Evolutionary conservation across 192 early-diverging fungal genomes (phyloP), one percentile per base, ranked within the genome.

Genomic region (Podila clonocystis): DNA sequence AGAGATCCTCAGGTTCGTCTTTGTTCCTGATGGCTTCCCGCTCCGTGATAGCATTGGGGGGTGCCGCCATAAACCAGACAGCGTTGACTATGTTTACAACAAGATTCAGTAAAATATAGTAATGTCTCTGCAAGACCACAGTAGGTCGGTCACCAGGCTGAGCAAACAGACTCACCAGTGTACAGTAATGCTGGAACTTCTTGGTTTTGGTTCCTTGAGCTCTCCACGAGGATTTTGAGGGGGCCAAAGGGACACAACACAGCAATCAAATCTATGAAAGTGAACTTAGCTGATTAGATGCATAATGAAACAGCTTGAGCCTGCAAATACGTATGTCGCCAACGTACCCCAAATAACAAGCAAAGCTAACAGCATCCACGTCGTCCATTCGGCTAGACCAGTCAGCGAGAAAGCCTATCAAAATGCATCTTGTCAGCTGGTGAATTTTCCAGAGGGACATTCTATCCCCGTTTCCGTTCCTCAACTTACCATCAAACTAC

Each of bases 191-290:
- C 90, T 28, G 95, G 95, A 3, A 96, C 90, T 74, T 95, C 93
- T n/a, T 89, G 87, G 50, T 95, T 85, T 55, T 96, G 85, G 11
- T 68, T 84, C 64, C 89, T 86, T 9, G 93, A 91, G 33, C 89
- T 91, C 80, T 96, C 95, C 60, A 96, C 89, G 15, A 96, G 73
- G 50, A 96, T 86, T 24, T 92, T 89, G 19, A 96, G 84, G 7
- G 95, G 95, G 9, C 95, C 95, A 88, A 93, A 96, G 0, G 95
- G 95, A 82, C 94, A 95, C 5, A 96, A 83, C n/a, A 96, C 95
- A 2, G 95, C 95, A 74, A 96, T 91, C 67, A 96, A 83, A 85
- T 96, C 93, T 94, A 70, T 6, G 55, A 45, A 4, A 67, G 5
- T 52, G 15, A 30, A 24, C 13, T 9, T 30, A 2, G 19, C 11